Base-by-base conservation (phyloP, 192 early-diverging fungal species). In the Umbelopsis isabellina region DNA sequence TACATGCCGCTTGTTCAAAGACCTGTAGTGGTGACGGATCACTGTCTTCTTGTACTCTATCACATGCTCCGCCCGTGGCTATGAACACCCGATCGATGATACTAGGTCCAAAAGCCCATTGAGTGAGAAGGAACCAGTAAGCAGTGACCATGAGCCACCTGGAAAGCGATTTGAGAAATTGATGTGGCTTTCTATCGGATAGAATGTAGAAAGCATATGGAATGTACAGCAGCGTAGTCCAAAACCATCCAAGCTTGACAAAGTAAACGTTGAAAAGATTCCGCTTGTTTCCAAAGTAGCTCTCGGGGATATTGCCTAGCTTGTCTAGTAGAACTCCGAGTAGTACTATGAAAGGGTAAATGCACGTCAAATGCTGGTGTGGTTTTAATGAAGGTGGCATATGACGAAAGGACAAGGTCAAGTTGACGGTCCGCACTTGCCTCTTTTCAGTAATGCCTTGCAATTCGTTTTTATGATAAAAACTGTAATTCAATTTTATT, bases 171-270 rank as follows among this genome's bases (percentile, higher is more conserved):
- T 71, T 66, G 5, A 67, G 41, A 18, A 80, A 46, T 9, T 15
- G 70, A 22, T 74, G 76, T 65, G 50, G 68, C 11, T 65, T 53
- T n/a, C 65, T 53, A 16, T 78, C 79, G 18, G 75, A 75, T 15
- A 75, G 58, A 4, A 85, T 70, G 30, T 82, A 49, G 16, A 53
- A 73, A 4, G 91, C 66, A 58, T 88, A 87, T 10, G 79, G 22
- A 20, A 83, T 46, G 58, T 89, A 89, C 27, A 89, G 79, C 13
- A 87, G 47, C 23, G 88, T 86, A 0, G 94, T 95, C 95, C 95
- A 97, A 44, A 87, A 89, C 95, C 95, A 97, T 16, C 89, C 94
- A 33, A 79, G 77, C 81, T 97, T 97, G 67, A 88, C 94, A 82
- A 93, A 89, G 52, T 86, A 80, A 0, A 75, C 72, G 76, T 97